Evolutionary conservation across 2,329 filamentous ascomycete species (phyloP).

Genomic region (Tolypocladium album): DNA sequence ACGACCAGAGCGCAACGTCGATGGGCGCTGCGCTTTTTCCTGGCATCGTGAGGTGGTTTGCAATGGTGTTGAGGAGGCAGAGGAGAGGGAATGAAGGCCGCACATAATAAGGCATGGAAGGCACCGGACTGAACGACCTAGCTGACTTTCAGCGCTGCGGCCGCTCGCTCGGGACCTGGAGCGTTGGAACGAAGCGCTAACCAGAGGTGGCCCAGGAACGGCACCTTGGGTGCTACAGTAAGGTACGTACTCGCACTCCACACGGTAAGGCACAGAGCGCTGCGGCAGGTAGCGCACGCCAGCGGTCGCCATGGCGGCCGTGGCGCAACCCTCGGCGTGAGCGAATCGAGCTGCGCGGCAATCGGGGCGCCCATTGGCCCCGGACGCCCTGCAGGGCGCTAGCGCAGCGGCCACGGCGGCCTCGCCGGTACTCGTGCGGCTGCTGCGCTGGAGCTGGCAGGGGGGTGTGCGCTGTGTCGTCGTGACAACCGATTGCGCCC

Average conservation of each 20-base stretch:
- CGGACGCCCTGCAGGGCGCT: background rate
- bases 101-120: background rate
- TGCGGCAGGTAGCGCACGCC: background rate
- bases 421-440: background rate
- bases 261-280: background rate
- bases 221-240: no score
- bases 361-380: background rate
- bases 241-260: no score
- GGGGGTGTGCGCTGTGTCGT: background rate
- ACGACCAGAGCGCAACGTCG: conserved; percentile 4
- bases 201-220: no score
- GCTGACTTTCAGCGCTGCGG: background rate
- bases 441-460: background rate
- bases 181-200: conserved; percentile 1
- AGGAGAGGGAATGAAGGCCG: background rate
- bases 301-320: conserved; percentile 7
- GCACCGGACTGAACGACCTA: background rate
- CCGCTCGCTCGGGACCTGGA: background rate
- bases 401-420: background rate
- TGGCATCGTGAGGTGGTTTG: conserved; percentile 10
- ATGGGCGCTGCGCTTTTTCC: conserved; percentile 6
- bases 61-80: conserved; percentile 6
- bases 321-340: background rate
- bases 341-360: background rate
- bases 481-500: conserved; percentile 7